Evolutionary conservation across 257 asterid species (phyloP).

Genomic region (Cinchona pubescens): DNA sequence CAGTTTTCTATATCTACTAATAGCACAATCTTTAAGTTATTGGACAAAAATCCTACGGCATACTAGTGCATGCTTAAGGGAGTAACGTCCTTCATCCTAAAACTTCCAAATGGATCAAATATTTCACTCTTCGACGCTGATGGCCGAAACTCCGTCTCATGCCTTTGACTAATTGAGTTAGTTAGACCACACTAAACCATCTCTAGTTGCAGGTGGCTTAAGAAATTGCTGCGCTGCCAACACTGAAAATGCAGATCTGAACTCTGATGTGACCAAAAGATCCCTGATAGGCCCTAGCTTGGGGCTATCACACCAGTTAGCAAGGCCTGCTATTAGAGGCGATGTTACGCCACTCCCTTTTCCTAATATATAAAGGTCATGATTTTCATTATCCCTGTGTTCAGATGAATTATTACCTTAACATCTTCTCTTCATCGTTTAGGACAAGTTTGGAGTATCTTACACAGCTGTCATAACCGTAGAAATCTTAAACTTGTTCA

Average conservation of each 20-base stretch:
- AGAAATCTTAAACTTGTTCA: constrained; percentile 49
- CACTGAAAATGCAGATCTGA: constrained; percentile 60
- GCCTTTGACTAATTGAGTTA: constrained; percentile 29
- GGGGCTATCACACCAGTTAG: constrained; percentile 96
- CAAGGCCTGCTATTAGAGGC: constrained; percentile 65
- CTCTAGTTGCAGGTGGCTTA: constrained; percentile 22
- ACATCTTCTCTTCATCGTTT: constrained; percentile 74
- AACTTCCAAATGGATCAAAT: constrained; percentile 44
- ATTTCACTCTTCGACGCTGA: constrained; percentile 44
- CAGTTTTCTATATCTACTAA: neutral
- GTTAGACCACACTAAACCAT: constrained; percentile 41
- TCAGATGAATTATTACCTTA: constrained; percentile 70
- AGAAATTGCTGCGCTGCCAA: constrained; percentile 73
- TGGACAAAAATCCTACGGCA: neutral
- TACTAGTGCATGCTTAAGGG: neutral
- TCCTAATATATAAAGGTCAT: constrained; percentile 81
- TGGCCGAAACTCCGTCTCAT: constrained; percentile 35
- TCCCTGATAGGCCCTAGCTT: constrained; percentile 94
- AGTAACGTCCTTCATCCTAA: constrained; percentile 32
- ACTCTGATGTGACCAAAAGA: constrained; percentile 76
- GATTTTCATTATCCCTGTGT: constrained; percentile 53
- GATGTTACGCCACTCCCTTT: constrained; percentile 62
- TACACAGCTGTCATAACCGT: constrained; percentile 35
- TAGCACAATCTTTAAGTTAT: neutral
- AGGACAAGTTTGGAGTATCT: constrained; percentile 49